Percentiles rank a stretch among this genome's conserved stretches.
phyloP scores from a whole-genome alignment of 176 grass and related monocot species.

The Avena eriantha region DNA sequence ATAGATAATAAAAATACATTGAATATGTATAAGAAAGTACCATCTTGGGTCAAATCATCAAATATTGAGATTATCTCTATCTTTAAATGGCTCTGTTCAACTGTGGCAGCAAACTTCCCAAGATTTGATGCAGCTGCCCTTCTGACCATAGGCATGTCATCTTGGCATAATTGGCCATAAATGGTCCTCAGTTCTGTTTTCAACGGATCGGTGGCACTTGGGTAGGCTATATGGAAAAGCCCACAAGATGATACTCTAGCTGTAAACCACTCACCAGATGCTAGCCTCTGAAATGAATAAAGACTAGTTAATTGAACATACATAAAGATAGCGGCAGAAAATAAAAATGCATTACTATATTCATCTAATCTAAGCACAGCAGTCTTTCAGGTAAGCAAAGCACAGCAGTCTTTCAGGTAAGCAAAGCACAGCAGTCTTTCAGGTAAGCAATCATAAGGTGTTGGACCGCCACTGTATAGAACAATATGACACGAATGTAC shows the following conservation, averaged over 20 bases:
- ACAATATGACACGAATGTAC: neutral
- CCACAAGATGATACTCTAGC: too few species aligned
- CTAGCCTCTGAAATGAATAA: slow-evolving; percentile 64
- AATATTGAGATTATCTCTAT: slow-evolving; percentile 91
- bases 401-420: too few species aligned
- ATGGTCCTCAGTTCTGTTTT: too few species aligned
- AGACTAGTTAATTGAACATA: neutral
- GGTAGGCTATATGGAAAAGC: too few species aligned
- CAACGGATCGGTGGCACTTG: too few species aligned
- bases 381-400: too few species aligned
- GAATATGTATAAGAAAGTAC: slow-evolving; percentile 44
- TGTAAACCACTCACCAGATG: slow-evolving; percentile 85
- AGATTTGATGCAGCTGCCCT: slow-evolving; percentile 42
- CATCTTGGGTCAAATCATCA: slow-evolving; percentile 91
- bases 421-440: neutral
- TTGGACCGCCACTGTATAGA: neutral
- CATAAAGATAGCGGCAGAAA: neutral
- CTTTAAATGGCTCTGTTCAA: slow-evolving; percentile 74
- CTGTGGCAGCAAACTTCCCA: slow-evolving; percentile 73
- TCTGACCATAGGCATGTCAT: slow-evolving; percentile 51
- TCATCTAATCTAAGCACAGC: neutral
- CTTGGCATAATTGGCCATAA: too few species aligned
- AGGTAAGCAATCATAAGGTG: neutral
- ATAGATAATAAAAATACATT: neutral
- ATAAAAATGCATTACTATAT: neutral